These are phyloP conservation scores for Ophiostoma perfectum DNA, from an alignment of 2,329 filamentous ascomycete genomes.

Conservation along the genomic window DNA sequence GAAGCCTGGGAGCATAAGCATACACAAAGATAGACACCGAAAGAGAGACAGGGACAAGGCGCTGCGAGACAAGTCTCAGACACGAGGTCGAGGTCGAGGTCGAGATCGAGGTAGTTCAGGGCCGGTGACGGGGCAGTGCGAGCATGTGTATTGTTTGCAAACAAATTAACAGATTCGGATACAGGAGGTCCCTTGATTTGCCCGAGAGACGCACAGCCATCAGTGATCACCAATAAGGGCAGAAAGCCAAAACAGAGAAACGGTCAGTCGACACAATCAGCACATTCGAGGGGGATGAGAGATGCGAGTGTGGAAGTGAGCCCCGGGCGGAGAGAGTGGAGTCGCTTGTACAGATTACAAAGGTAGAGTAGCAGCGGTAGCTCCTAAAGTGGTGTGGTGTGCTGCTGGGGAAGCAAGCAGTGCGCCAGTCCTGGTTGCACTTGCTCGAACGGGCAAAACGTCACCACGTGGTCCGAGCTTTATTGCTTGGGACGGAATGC, in stretches of 20 bases:
- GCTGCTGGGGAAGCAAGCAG: background rate
- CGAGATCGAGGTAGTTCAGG: background rate
- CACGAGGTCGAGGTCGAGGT: background rate
- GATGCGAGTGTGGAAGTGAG: background rate
- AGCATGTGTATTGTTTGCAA: background rate
- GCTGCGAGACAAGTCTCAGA: background rate
- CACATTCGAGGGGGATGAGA: background rate
- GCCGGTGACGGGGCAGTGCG: background rate
- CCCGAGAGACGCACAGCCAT: background rate
- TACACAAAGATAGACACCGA: background rate
- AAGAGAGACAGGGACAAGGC: background rate
- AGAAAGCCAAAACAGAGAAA: background rate
- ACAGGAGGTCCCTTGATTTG: too few species aligned
- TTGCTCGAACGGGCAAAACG: background rate
- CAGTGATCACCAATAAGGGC: background rate
- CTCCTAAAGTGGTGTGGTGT: constrained; percentile 4
- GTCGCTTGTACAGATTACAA: background rate
- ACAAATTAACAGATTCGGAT: background rate
- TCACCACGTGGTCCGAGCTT: constrained; percentile 4
- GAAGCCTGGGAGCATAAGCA: background rate
- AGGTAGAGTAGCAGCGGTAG: background rate
- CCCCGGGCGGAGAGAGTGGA: background rate
- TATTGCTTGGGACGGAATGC: background rate
- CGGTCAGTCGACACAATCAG: background rate
- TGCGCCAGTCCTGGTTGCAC: background rate